phyloP scores from a whole-genome alignment of 148 eudicot genomes.

The Rhododendron ovatum region DNA sequence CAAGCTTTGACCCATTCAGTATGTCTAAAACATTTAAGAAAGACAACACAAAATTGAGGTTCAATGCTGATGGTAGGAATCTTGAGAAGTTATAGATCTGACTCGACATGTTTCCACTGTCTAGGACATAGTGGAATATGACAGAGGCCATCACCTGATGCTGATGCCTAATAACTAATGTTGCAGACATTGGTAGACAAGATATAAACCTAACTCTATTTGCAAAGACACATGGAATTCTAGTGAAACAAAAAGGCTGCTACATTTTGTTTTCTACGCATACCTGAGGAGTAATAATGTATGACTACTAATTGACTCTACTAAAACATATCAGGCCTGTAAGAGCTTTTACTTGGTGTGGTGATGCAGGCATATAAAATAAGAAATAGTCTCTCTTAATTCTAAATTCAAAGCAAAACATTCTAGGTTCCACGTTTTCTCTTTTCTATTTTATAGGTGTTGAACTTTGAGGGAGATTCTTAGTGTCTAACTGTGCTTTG shows the following conservation, averaged over 20 bases:
- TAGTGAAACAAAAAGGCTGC: not conserved
- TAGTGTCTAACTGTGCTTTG: not conserved
- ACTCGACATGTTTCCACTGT: not conserved
- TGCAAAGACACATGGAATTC: not conserved
- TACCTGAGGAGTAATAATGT: not conserved
- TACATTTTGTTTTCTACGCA: not conserved
- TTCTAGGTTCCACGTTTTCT: not conserved
- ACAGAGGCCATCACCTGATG: not conserved
- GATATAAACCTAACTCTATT: not conserved
- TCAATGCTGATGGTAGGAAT: not conserved
- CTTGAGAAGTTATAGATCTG: not conserved
- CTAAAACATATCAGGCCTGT: not conserved
- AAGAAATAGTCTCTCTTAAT: not conserved
- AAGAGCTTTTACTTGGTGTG: not conserved
- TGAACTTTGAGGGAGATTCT: not conserved
- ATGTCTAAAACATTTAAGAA: not conserved
- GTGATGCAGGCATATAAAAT: not conserved
- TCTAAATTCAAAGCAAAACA: not conserved
- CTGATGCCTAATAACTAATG: not conserved
- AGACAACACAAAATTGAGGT: not conserved
- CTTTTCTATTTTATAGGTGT: not conserved
- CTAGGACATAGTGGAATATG: not conserved
- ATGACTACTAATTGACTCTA: not conserved
- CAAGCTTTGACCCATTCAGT: not conserved
- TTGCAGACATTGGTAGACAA: not conserved